Percentiles rank a stretch among this genome's conserved stretches.
These are phyloP conservation scores for Thelonectria discophora DNA, from an alignment of 2,329 filamentous ascomycete genomes.

Conservation along the genomic window DNA sequence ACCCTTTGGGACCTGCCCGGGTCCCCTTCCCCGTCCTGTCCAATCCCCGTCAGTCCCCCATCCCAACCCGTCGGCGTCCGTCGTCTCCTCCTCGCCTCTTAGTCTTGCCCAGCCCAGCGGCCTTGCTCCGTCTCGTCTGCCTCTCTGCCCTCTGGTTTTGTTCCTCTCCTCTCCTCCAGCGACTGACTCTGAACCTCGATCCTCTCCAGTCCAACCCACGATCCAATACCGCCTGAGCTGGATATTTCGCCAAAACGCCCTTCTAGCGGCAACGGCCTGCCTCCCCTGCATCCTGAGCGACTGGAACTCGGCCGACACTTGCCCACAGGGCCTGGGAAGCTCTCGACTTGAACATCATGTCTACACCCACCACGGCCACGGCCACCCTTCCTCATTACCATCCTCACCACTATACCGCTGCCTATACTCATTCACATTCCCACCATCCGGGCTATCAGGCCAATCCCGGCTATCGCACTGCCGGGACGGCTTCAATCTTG, in stretches of 20 bases:
- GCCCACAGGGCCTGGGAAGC: conserved; percentile 36
- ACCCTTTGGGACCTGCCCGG: conserved; percentile 27
- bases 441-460: conserved; percentile 45
- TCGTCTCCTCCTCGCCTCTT: conserved; percentile 21
- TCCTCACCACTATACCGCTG: conserved; percentile 69
- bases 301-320: conserved; percentile 23
- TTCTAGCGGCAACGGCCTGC: conserved; percentile 30
- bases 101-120: conserved; percentile 13
- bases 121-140: conserved; percentile 23
- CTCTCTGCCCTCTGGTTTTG: conserved; percentile 9
- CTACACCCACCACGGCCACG: conserved; percentile 81
- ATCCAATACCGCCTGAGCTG: conserved; percentile 24
- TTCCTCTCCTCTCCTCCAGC: conserved; percentile 31
- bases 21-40: conserved; percentile 25
- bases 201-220: conserved; percentile 27
- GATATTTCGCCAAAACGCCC: conserved; percentile 27
- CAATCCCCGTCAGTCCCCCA: conserved; percentile 15
- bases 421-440: conserved; percentile 54
- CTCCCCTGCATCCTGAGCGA: conserved; percentile 19
- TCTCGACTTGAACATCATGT: conserved; percentile 64
- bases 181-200: conserved; percentile 25
- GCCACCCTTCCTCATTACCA: conserved; percentile 76
- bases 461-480: conserved; percentile 41
- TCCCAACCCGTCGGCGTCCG: conserved; percentile 17
- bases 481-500: conserved; percentile 40